Evolutionary conservation across 2,329 filamentous ascomycete species (phyloP).

Genomic region (Penicillium sp.): DNA sequence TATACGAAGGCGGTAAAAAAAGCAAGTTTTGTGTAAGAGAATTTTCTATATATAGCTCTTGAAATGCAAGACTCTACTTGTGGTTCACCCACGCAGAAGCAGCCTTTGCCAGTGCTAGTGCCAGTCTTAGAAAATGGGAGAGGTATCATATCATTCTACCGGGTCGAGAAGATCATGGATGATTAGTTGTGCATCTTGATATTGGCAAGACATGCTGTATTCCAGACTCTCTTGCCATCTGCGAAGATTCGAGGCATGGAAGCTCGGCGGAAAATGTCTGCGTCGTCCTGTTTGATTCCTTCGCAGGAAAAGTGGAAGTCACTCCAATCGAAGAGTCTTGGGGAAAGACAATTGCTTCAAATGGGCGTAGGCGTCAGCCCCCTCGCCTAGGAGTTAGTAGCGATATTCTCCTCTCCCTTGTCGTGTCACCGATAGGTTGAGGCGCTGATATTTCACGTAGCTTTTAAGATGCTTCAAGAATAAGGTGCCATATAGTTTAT

Average conservation of each 20-base stretch:
- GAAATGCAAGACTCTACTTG: neutral
- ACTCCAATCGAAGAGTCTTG: neutral
- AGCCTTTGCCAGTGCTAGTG: neutral
- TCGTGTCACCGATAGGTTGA: neutral
- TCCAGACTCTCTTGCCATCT: too few relatives aligned
- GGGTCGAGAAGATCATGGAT: neutral
- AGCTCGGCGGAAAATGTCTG: neutral
- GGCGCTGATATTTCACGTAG: neutral
- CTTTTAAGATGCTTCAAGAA: neutral
- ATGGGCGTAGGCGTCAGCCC: neutral
- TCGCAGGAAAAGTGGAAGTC: neutral
- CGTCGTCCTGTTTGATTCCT: neutral
- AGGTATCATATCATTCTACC: neutral
- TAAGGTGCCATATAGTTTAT: neutral
- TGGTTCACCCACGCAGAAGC: neutral
- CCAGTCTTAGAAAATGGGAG: neutral
- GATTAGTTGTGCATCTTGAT: neutral
- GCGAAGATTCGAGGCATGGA: too few relatives aligned
- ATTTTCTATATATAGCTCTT: too few relatives aligned
- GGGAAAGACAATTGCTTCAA: neutral
- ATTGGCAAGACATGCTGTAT: too few relatives aligned
- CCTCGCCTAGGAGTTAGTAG: neutral
- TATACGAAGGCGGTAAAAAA: too few relatives aligned
- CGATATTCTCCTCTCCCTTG: neutral
- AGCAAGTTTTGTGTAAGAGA: too few relatives aligned